Base-by-base conservation (phyloP, 2,329 filamentous ascomycete species). In the Graphilbum fragrans region DNA sequence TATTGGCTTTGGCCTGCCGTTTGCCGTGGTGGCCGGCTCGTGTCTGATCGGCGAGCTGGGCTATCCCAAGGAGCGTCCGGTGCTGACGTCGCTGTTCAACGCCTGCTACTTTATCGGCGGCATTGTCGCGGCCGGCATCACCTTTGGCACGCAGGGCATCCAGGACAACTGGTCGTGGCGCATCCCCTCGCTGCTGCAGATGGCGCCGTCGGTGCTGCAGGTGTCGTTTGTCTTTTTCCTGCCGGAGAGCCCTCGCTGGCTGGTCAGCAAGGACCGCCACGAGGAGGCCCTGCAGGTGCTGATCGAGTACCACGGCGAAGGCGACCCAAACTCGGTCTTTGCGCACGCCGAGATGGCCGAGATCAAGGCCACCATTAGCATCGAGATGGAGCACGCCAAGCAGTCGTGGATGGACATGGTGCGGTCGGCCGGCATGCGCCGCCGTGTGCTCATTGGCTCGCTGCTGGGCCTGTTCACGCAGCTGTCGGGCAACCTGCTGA, bases 1-100 rank as follows among this genome's bases (percentile, higher is more conserved):
- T 21, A 66, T 79, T n/a, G 75, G 75, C 16, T 68, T 72, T 20
- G 75, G 75, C n/a, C 73, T 79, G 37, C 68, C 71, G 0, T 74
- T 72, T 48, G 70, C 67, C 45, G 77, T 77, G 45, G 69, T 77
- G 27, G 68, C 71, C 2, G 74, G 70, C 5, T 70, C 74, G 1
- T 65, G 69, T 27, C 57, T 78, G 38, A 72, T 79, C 22, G 74
- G 72, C 55, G 75, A 79, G 52, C 58, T 79, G 21, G 72, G 66
- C 1, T 69, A 78, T 50, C 74, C 74, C 41, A 77, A 74, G 52
- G 73, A 78, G 54, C 70, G 75, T 46, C 63, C 73, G 1, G 61
- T 71, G n/a, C 49, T 78, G 41, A 76, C 70, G 1, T 73, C 70
- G 7, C 58, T 77, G 2, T 77, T 76, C 45, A 76, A 77, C 50